Base-by-base conservation (phyloP, 73 alveolate genomes). In the Loxodes magnus region DNA sequence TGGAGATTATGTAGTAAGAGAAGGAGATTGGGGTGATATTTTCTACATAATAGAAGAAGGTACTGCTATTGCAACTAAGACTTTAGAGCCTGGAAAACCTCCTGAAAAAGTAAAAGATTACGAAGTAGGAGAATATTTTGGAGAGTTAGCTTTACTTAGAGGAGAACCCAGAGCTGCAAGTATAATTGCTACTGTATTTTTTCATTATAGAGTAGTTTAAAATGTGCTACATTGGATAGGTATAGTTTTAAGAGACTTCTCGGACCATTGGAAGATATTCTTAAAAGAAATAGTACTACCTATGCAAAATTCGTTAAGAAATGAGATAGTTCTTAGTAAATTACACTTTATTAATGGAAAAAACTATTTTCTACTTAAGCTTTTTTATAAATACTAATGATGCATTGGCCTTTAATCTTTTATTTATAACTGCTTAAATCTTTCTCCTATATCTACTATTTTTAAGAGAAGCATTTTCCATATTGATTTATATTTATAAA, bases 21-120 rank as follows among this genome's bases (percentile, higher is more conserved):
- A 90, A 67, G 98, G 98, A 14, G 98, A 86, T 31, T 35, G 51
- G 56, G 99, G 99, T 17, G 93, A 89, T 73, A 82, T 79, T 6
- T 95, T 95, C 86, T 95, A 92, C 79, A 72, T 95, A 56, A 79
- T 87, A 44, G 87, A 74, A 61, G 94, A 88, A 36, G 99, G 99
- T 5, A 67, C 59, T 12, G 81, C 92, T 15, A 56, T 52, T 19
- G 99, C 99, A 2, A 64, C 87, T 19, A 94, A 94, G 17, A 24
- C 26, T 1, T 25, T 46, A 5, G 27, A 10, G 10, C 59, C 59
- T 22, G 59, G 59, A 9, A 12, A 7, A 2, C 59, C 59, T 24
- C 59, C 59, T 10, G 59, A 10, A 5, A 38, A 41, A 4, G 82
- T 67, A n/a, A 67, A 54, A 25, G 51, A 60, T 5, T 67, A 67